Conservation (phyloP, 129 eudicot species). For the Saposhnikovia divaricata region DNA sequence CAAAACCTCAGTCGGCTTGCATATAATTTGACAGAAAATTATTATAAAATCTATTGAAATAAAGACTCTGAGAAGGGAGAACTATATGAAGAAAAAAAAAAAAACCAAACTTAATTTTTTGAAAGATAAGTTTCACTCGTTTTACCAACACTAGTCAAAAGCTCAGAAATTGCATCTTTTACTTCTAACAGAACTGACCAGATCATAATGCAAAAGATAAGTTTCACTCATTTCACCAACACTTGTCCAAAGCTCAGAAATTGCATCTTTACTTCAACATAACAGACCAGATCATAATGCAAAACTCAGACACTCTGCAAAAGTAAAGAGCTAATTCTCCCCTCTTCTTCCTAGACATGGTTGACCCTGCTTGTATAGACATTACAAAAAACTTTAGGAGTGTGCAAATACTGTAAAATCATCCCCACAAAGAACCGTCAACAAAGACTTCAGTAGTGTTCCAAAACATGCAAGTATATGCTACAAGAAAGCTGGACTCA, state of each 20-base stretch:
- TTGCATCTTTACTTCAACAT: neutral
- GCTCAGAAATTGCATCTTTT: neutral
- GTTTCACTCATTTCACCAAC: no score
- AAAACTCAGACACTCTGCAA: neutral
- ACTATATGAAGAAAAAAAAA: neutral
- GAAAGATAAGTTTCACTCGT: no score
- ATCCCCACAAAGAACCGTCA: slow-evolving; percentile 36
- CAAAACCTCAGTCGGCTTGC: neutral
- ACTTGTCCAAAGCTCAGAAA: neutral
- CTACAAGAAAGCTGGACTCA: slow-evolving; percentile 16
- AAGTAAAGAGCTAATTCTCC: neutral
- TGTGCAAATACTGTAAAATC: slow-evolving; percentile 9
- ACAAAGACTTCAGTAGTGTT: slow-evolving; percentile 28
- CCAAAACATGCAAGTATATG: slow-evolving; percentile 45
- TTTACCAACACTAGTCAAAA: no score
- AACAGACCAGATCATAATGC: neutral
- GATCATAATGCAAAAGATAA: neutral
- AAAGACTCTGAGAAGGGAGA: neutral
- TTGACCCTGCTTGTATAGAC: no score
- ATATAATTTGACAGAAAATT: neutral
- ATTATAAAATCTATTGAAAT: neutral
- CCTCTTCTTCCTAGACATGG: neutral
- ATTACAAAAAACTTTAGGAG: no score
- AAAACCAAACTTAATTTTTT: neutral
- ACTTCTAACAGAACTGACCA: neutral